phyloP scores from a whole-genome alignment of 257 asterid genomes.

The Linderniella brevidens region DNA sequence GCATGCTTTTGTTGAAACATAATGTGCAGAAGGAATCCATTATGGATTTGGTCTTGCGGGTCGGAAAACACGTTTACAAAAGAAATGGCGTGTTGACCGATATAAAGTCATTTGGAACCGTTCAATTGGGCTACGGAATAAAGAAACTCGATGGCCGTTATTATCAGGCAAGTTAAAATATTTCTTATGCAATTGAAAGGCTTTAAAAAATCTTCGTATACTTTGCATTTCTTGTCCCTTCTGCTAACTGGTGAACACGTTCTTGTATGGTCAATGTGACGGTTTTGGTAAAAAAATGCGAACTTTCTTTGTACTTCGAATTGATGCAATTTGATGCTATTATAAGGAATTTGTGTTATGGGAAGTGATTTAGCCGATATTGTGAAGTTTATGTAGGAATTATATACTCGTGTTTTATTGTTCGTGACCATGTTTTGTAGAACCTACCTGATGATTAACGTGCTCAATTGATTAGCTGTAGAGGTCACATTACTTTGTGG shows the following conservation, averaged over 20 bases:
- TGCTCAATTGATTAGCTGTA: no score
- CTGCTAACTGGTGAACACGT: not conserved
- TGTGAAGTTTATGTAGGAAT: no score
- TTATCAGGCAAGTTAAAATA: constrained; percentile 35
- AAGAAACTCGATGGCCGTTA: constrained; percentile 76
- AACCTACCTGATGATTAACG: no score
- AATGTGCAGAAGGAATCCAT: constrained; percentile 20
- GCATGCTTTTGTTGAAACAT: constrained; percentile 78
- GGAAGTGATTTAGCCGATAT: no score
- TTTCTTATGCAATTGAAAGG: not conserved
- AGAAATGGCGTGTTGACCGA: constrained; percentile 68
- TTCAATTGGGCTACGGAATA: constrained; percentile 74
- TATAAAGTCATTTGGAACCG: constrained; percentile 36
- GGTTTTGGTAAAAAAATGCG: not conserved
- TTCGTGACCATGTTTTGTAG: no score
- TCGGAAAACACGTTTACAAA: constrained; percentile 53
- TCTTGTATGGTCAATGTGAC: not conserved
- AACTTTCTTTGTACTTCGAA: no score
- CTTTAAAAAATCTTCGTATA: not conserved
- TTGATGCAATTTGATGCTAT: no score
- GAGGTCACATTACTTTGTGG: no score
- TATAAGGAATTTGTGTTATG: no score
- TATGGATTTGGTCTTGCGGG: constrained; percentile 32
- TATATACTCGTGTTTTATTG: no score
- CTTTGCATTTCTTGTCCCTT: not conserved